These are phyloP conservation scores for Verticillium nonalfalfae DNA, from an alignment of 2,329 filamentous ascomycete genomes.

Conservation along the genomic window DNA sequence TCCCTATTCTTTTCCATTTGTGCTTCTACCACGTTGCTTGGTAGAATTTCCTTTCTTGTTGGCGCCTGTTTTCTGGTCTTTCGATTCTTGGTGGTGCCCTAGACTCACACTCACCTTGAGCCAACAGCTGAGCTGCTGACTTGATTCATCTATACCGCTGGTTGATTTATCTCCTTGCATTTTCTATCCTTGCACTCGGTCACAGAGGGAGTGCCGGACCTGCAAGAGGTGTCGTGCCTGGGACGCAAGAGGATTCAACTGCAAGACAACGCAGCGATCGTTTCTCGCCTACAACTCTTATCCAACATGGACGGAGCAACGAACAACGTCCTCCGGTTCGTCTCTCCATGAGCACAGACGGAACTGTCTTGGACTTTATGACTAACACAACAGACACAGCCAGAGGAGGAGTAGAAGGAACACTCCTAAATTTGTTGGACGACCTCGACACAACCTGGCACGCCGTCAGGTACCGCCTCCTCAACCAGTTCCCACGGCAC, in stretches of 20 bases:
- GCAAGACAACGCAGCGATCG: background rate
- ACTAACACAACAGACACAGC: background rate
- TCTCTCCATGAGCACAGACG: background rate
- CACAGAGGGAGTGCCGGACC: background rate
- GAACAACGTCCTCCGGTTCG: background rate
- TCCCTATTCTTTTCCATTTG: background rate
- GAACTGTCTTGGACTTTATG: background rate
- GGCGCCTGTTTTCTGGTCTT: background rate
- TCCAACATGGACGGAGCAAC: background rate
- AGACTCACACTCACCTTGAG: background rate
- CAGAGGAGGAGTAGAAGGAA: background rate
- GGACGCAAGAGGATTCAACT: background rate
- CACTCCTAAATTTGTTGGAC: background rate
- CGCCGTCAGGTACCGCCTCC: background rate
- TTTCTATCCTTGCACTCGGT: background rate
- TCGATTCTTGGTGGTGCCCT: background rate
- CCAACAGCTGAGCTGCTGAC: background rate
- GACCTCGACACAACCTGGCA: background rate
- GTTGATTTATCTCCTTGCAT: background rate
- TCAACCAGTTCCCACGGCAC: background rate
- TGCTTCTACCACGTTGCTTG: background rate
- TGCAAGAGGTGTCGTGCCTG: background rate
- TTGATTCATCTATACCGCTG: background rate
- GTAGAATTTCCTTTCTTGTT: background rate
- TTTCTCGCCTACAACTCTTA: background rate